phyloP scores from a whole-genome alignment of 139 green algal species.

The Nannochloris sp. region DNA sequence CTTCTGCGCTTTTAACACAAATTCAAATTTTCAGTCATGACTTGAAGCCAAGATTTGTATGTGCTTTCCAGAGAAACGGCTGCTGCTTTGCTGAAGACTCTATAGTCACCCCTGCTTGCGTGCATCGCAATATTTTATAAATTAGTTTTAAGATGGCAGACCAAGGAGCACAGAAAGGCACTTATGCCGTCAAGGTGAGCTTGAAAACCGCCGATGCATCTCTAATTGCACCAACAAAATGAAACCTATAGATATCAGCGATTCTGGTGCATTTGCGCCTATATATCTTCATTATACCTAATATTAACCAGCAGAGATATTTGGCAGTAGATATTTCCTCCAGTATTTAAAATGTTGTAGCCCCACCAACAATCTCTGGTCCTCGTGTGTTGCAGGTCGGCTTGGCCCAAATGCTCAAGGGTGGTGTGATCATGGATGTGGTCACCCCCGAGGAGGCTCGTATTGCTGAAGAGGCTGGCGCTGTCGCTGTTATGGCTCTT shows the following conservation, averaged over 20 bases:
- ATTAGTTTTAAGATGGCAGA: too few species aligned
- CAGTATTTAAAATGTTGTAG: not conserved
- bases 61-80: too few species aligned
- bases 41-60: too few species aligned
- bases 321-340: too few species aligned
- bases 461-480: slow-evolving; percentile 98
- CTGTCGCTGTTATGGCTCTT: slow-evolving; percentile 97
- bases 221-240: not conserved
- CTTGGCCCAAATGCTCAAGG: slow-evolving; percentile 97
- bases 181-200: slow-evolving; percentile 75
- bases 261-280: too few species aligned
- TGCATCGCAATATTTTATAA: too few species aligned
- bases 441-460: slow-evolving; percentile 93
- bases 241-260: not conserved
- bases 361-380: not conserved
- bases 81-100: too few species aligned
- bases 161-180: slow-evolving; percentile 33
- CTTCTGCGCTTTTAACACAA: too few species aligned
- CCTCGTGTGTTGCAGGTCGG: slow-evolving; percentile 67
- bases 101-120: too few species aligned
- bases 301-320: too few species aligned
- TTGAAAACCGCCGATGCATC: not conserved
- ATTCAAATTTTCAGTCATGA: too few species aligned
- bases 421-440: slow-evolving; percentile 99
- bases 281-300: too few species aligned